Evolutionary conservation across 345 rosid genomes (phyloP), one percentile per base, ranked within the genome.

Genomic region (Eucalyptus rudis): DNA sequence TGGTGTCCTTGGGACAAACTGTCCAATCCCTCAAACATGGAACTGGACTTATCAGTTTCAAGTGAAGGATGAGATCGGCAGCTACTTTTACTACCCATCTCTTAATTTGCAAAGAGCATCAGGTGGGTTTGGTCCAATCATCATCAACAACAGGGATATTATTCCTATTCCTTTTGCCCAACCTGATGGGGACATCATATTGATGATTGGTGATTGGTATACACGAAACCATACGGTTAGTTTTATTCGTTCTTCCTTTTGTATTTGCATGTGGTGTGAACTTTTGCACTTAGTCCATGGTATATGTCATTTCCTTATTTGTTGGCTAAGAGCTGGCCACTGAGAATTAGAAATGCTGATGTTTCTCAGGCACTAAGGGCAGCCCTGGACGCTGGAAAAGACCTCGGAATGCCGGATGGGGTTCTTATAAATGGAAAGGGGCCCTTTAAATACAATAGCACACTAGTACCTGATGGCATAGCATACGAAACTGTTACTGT

Each of bases 341-440:
- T 40, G 47, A 76, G 47, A 76, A 20, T 76, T 19, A 76, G 83
- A 76, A 76, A 76, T 22, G 83, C 43, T 11, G 47, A 76, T 76
- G 83, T 89, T 45, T 88, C 81, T 89, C 87, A 97, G 99, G 99
- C 95, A 10, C 89, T 97, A 91, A 96, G 96, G 92, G 87, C 90
- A 19, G 89, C 31, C 62, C 96, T 97, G 86, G 99, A 96, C 90
- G 93, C 95, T 79, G 99, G 99, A 76, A 92, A 95, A 87, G 98
- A 96, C 50, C 99, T 97, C 40, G 99, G 96, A 33, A 94, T 97
- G 97, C 99, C 99, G 2, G 98, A 96, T 90, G 99, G 99, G 86
- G 99, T 97, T 91, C 95, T 97, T 58, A 96, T 97, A 87, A 97
- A 97, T 86, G 99, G 99, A 83, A 97, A 95, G 93, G 99, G 99